Base-by-base conservation (phyloP, 208 protist species). In the Trypanosomatidae sp. region DNA sequence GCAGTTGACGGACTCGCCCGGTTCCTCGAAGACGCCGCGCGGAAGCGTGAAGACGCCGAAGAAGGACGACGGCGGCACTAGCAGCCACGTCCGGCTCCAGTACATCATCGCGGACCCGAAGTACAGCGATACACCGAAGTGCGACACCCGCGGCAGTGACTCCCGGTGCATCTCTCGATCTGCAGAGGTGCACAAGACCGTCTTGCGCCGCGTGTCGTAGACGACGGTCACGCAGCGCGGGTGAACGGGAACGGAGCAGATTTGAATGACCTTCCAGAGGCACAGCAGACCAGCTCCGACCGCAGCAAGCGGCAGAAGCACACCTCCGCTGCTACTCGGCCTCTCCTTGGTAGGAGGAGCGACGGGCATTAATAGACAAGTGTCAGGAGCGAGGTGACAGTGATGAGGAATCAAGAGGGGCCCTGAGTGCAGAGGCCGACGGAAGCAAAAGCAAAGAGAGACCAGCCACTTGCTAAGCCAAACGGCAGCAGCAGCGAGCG, bases 21-120 rank as follows among this genome's bases (percentile, higher is more conserved):
- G 73, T 55, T 73, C 78, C 25, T 77, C 72, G 19, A 94, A 74
- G 7, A 92, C 89, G 28, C 74, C 77, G 19, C 81, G 73, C 0
- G 91, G 91, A 10, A 96, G 66, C 19, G 86, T 92, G 77, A 96
- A 96, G 59, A 84, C 80, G 55, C 79, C 79, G 71, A 90, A 96
- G 69, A 94, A 93, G 19, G 88, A 91, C 0, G 87, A 82, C 43
- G 88, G 89, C 25, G 91, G 91, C 30, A 87, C 77, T 15, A 94
- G 62, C 52, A 96, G 75, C 3, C 82, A 59, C 19, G 74, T 78
- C 53, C 65, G 66, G 62, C 73, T 85, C 69, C 82, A 82, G 72
- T 84, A 88, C 66, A 93, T 71, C 7, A 92, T 52, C 36, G 77
- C 30, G 10, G 80, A 81, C 59, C 83, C 77, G 13, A 95, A 41